phyloP scores from a whole-genome alignment of 208 protist species.

The Leishmania major region DNA sequence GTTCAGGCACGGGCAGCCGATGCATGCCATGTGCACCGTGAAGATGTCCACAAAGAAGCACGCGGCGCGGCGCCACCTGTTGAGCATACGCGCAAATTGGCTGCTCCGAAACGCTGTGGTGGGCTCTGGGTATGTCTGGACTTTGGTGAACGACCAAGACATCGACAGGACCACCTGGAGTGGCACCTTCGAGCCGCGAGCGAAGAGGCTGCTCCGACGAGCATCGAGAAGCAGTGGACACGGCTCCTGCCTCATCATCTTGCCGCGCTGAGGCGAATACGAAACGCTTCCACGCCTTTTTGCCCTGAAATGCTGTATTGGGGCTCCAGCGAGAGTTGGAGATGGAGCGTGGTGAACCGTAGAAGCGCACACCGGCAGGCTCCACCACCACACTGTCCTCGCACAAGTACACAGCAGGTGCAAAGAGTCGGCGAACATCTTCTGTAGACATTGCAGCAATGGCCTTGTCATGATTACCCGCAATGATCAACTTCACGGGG shows the following conservation, averaged over 20 bases:
- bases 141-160: slow-evolving; percentile 64
- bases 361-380: slow-evolving; percentile 54
- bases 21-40: slow-evolving; percentile 58
- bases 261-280: slow-evolving; percentile 17
- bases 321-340: slow-evolving; percentile 56
- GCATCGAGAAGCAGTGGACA: not conserved
- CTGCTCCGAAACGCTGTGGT: slow-evolving; percentile 27
- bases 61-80: slow-evolving; percentile 40
- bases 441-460: slow-evolving; percentile 32
- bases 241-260: not conserved
- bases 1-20: slow-evolving; percentile 30
- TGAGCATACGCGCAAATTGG: slow-evolving; percentile 41
- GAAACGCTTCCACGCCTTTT: slow-evolving; percentile 28
- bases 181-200: slow-evolving; percentile 35
- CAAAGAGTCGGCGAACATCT: slow-evolving; percentile 36
- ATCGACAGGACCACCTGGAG: slow-evolving; percentile 45
- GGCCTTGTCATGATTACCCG: slow-evolving; percentile 81
- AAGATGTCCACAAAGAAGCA: slow-evolving; percentile 56
- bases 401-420: slow-evolving; percentile 56
- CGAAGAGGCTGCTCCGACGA: not conserved
- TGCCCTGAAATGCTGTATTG: slow-evolving; percentile 58
- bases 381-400: slow-evolving; percentile 53
- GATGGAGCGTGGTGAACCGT: slow-evolving; percentile 61
- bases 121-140: slow-evolving; percentile 14
- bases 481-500: slow-evolving; percentile 83